Evolutionary conservation across 2,329 filamentous ascomycete genomes (phyloP), one percentile per base, ranked within the genome.

Genomic region (Scolecobasidium constrictum): DNA sequence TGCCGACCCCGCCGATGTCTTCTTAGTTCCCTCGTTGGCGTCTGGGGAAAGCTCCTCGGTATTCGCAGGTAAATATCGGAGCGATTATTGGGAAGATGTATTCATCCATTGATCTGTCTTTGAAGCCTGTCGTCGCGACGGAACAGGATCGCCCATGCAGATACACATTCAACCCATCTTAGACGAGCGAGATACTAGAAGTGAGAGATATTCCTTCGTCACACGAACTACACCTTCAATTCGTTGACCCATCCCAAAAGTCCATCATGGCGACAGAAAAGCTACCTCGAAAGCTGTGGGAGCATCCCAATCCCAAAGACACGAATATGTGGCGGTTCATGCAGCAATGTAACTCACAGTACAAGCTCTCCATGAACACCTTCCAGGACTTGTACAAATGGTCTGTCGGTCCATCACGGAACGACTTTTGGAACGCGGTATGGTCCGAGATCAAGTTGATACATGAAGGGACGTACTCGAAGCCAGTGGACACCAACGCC

Each of bases 321-420:
- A 69, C 67, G 5, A 55, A 56, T 4, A 66, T 71, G 53, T 65
- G 59, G 56, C 57, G 59, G 18, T 71, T 71, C 49, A 58, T 71
- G 50, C 72, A 81, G 52, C 61, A 67, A 7, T 61, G 80, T 19
- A 86, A 88, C 58, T 56, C 60, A 21, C 73, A 71, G 38, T 63
- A 75, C 44, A 64, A 65, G 3, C 57, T 80, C 4, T 60, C 69
- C 13, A 65, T 90, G 47, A 65, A 76, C 60, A 78, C 71, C 3
- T 92, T 81, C 57, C 61, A 73, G 41, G 78, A 86, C 13, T 66
- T 93, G 5, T 80, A 87, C 56, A 59, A 69, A 44, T 92, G 76
- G 69, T 86, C 83, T 18, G 68, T 81, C 47, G 58, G 57, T 5
- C 59, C 69, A 13, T 66, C 75, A 23, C 75, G 78, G 26, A 60